Percentiles rank a stretch among this genome's conserved stretches.
Conservation (phyloP, 805 yeast species). For the Torulaspora delbrueckii region DNA sequence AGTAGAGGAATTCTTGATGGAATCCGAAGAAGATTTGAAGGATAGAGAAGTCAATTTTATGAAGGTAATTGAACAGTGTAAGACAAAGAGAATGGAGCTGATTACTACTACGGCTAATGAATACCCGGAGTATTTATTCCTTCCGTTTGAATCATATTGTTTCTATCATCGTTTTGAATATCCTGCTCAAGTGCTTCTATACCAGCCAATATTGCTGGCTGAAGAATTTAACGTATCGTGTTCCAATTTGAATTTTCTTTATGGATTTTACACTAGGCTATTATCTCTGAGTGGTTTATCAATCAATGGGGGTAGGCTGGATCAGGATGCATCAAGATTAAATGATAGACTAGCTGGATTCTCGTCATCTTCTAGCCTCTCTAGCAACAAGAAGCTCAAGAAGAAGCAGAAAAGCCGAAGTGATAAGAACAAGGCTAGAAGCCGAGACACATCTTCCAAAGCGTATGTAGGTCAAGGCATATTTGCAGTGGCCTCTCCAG, state of each 20-base stretch:
- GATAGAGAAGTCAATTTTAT: constrained; percentile 17
- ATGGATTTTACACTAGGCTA: constrained; percentile 30
- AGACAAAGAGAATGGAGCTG: constrained; percentile 23
- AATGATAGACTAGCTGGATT: constrained; percentile 7
- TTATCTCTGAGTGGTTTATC: constrained; percentile 30
- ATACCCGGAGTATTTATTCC: constrained; percentile 32
- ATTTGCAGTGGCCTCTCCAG: constrained; percentile 11
- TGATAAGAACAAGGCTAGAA: neutral
- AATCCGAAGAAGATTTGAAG: neutral
- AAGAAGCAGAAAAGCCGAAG: neutral
- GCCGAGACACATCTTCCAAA: neutral
- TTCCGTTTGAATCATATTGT: constrained; percentile 36
- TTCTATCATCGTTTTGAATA: constrained; percentile 33
- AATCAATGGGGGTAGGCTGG: constrained; percentile 24
- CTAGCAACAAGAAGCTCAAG: constrained; percentile 2
- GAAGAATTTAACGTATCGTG: constrained; percentile 19
- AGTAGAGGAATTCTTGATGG: constrained; percentile 10
- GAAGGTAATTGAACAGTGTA: constrained; percentile 19
- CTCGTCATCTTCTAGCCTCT: constrained; percentile 1
- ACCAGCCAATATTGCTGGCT: constrained; percentile 29
- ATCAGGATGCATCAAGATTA: constrained; percentile 12
- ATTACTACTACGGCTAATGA: constrained; percentile 27
- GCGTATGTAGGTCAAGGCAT: constrained; percentile 6
- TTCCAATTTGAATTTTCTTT: constrained; percentile 29
- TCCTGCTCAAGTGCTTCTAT: constrained; percentile 31